phyloP scores from a whole-genome alignment of 1,284 basidiomycete genomes.

The Bjerkandera adusta region DNA sequence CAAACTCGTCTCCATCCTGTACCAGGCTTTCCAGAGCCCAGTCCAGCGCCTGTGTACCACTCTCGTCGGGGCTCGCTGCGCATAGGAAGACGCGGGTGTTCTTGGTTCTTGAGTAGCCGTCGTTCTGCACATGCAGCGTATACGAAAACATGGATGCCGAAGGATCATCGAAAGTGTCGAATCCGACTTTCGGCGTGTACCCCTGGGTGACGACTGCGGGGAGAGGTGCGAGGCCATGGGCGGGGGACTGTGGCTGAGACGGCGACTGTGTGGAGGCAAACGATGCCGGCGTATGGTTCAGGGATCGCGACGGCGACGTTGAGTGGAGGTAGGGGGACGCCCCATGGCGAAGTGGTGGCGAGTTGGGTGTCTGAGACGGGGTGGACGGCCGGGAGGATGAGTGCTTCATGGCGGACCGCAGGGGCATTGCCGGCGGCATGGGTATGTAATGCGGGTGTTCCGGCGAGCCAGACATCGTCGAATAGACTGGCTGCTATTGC shows the following conservation, averaged over 20 bases:
- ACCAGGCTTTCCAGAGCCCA: slow-evolving; percentile 87
- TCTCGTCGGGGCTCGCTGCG: slow-evolving; percentile 87
- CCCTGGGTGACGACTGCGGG: slow-evolving; percentile 39
- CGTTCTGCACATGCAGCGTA: slow-evolving; percentile 79
- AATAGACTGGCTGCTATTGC: too few species aligned
- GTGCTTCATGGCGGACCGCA: slow-evolving; percentile 54
- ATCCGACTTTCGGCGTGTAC: slow-evolving; percentile 81
- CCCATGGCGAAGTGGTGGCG: slow-evolving; percentile 13
- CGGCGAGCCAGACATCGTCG: slow-evolving; percentile 23
- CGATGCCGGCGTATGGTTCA: slow-evolving; percentile 6
- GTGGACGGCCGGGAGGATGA: slow-evolving; percentile 28
- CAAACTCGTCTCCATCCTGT: slow-evolving; percentile 93
- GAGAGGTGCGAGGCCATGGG: slow-evolving; percentile 16
- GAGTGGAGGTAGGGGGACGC: slow-evolving; percentile 10
- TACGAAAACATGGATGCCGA: slow-evolving; percentile 49
- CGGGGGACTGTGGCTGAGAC: slow-evolving; percentile 16
- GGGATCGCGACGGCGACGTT: slow-evolving; percentile 9
- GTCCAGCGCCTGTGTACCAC: slow-evolving; percentile 80
- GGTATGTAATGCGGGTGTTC: slow-evolving; percentile 27
- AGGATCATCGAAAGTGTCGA: slow-evolving; percentile 50
- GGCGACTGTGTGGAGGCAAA: slow-evolving; percentile 8
- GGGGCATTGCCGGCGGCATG: slow-evolving; percentile 22
- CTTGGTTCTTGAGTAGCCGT: slow-evolving; percentile 76
- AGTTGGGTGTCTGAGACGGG: slow-evolving; percentile 22
- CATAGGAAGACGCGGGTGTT: slow-evolving; percentile 91